Evolutionary conservation across 257 asterid genomes (phyloP), one percentile per base, ranked within the genome.

Genomic region (Galeopsis tetrahit): DNA sequence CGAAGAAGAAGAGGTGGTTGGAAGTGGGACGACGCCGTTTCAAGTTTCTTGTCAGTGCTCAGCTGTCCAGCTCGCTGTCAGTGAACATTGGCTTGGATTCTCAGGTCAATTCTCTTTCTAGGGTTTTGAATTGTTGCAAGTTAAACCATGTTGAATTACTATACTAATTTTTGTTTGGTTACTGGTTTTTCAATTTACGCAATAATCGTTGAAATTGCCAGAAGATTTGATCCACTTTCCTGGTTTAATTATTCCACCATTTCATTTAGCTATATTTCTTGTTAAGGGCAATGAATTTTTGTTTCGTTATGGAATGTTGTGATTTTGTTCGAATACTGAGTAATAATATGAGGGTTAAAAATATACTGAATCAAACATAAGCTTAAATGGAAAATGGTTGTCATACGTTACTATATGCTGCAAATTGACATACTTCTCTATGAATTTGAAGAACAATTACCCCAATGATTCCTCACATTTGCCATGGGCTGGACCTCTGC

Each of bases 401-500:
- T 38, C 7, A 5, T 51, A 10, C 58, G 53, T 13, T 79, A 17
- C 31, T 72, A 9, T 17, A 33, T 44, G 60, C 48, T 52, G n/a
- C 63, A 49, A 33, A 63, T 76, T 84, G 81, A 78, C 65, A 76
- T 68, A 40, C 68, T 48, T 83, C 52, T 49, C 48, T 62, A 9
- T 57, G 74, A 70, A 75, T 76, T 79, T 81, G 79, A 85, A 87
- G 88, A 77, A 83, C 79, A 74, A 34, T 64, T 81, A 84, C 81
- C 46, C 86, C 56, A 80, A 79, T 28, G 96, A 83, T 59, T 78
- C 86, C 56, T 79, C 90, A 6, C 87, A 84, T 78, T 63, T 78
- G 71, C 95, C 88, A 53, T 83, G 85, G 92, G 84, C 87, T 71
- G 99, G 99, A 53, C 99, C 99, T 36, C 90, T 95, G 36, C 99